Evolutionary conservation across 495 filamentous ascomycete species (phyloP).

Genomic region (Aspergillus baeticus): DNA sequence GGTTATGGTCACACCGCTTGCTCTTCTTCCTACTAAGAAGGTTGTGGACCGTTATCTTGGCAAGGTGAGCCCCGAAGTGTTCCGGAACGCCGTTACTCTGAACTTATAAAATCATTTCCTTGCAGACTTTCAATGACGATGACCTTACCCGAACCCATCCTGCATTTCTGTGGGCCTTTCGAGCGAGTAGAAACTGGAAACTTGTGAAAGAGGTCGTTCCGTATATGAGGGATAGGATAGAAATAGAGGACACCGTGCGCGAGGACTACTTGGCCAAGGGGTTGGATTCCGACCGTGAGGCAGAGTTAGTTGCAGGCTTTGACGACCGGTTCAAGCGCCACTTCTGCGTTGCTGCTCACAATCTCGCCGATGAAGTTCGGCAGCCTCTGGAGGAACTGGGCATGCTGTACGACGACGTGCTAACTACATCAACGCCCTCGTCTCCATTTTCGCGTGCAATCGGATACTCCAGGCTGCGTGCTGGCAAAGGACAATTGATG

Average conservation of each 20-base stretch:
- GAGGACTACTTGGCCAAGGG: constrained; percentile 43
- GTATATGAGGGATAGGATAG: constrained; percentile 63
- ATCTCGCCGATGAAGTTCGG: constrained; percentile 65
- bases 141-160: constrained; percentile 74
- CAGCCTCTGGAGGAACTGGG: constrained; percentile 63
- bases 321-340: constrained; percentile 79
- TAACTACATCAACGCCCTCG: constrained; percentile 57
- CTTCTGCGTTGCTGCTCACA: constrained; percentile 77
- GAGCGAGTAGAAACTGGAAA: constrained; percentile 74
- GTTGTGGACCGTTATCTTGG: constrained; percentile 79
- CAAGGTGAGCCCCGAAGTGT: constrained; percentile 39
- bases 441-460: constrained; percentile 36
- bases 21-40: constrained; percentile 74
- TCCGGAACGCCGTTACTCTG: background rate
- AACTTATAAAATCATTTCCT: background rate
- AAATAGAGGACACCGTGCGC: constrained; percentile 32
- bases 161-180: constrained; percentile 84
- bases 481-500: constrained; percentile 71
- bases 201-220: constrained; percentile 65
- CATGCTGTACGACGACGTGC: constrained; percentile 74
- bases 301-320: constrained; percentile 56
- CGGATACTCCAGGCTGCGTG: constrained; percentile 33
- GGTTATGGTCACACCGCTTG: constrained; percentile 77
- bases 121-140: constrained; percentile 65
- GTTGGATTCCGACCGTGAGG: constrained; percentile 34